phyloP scores from a whole-genome alignment of 1,284 basidiomycete genomes.

The Laetiporus sulphureus region DNA sequence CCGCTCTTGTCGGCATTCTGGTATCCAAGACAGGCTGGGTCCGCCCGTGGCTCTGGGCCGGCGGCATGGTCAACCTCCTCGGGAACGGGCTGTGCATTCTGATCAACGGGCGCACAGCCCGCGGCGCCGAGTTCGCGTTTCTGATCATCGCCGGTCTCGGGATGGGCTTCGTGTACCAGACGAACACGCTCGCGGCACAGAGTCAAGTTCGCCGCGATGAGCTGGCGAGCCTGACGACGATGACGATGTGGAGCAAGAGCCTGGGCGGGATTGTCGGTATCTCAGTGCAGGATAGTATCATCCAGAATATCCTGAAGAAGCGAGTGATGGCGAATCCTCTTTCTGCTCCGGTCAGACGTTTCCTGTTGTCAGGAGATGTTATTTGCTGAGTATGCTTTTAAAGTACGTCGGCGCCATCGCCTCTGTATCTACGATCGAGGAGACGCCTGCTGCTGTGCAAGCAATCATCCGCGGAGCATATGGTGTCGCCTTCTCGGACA shows the following conservation, averaged over 20 bases:
- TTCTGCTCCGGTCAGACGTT: constrained; percentile 5
- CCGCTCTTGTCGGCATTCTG: constrained; percentile 7
- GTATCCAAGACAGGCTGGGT: constrained; percentile 8
- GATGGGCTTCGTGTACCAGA: constrained; percentile 10
- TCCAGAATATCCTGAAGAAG: constrained; percentile 8
- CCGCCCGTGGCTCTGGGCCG: constrained; percentile 6
- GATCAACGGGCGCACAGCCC: constrained; percentile 7
- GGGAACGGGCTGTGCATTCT: constrained; percentile 8
- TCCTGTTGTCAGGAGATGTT: no score
- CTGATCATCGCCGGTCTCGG: constrained; percentile 7
- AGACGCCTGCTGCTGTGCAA: constrained; percentile 1
- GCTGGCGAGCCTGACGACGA: constrained; percentile 10
- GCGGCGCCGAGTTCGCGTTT: constrained; percentile 9
- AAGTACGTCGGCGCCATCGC: background rate
- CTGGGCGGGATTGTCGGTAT: constrained; percentile 12
- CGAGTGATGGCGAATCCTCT: constrained; percentile 2
- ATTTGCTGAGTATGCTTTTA: background rate
- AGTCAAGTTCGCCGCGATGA: constrained; percentile 9
- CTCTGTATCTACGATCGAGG: background rate
- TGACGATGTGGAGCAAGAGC: constrained; percentile 14
- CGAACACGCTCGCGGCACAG: constrained; percentile 11
- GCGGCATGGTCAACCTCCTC: constrained; percentile 5
- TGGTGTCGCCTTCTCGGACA: constrained; percentile 7
- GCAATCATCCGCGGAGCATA: constrained; percentile 3
- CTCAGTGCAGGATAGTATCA: constrained; percentile 9